phyloP scores from a whole-genome alignment of 2,329 filamentous ascomycete species.

The Trichophyton benhamiae region DNA sequence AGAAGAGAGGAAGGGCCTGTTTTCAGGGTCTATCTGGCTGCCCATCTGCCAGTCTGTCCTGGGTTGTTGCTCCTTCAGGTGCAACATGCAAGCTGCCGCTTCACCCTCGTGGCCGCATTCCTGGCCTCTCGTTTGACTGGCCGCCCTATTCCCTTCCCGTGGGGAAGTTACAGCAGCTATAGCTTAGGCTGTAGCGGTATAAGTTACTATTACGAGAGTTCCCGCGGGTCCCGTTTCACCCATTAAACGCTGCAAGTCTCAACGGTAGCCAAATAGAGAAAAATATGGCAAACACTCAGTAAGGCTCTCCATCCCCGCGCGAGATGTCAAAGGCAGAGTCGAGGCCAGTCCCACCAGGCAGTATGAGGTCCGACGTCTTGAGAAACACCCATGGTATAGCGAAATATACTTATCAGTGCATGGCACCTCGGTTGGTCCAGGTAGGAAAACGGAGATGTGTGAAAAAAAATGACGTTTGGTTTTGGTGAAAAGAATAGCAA shows the following conservation, averaged over 20 bases:
- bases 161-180: neutral
- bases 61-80: neutral
- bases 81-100: slow-evolving; percentile 2
- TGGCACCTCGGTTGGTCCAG: neutral
- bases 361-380: neutral
- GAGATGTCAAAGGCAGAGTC: neutral
- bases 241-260: neutral
- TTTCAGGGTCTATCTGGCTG: too few relatives aligned
- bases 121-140: neutral
- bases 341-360: neutral
- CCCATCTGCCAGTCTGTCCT: neutral
- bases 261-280: neutral
- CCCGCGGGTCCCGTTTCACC: neutral
- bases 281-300: neutral
- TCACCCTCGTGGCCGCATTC: neutral
- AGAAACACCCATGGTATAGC: neutral
- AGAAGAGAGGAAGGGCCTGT: neutral
- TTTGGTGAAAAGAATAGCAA: neutral
- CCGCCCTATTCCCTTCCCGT: slow-evolving; percentile 1
- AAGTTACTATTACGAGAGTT: neutral
- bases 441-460: neutral
- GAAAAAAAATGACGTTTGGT: neutral
- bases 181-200: neutral
- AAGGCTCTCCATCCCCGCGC: neutral
- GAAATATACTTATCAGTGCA: neutral